A percentile compares a stretch with the other conserved stretches of the same genome.
Conservation (phyloP, 768 basidiomycete genomes). For the Panellus pusillus region DNA sequence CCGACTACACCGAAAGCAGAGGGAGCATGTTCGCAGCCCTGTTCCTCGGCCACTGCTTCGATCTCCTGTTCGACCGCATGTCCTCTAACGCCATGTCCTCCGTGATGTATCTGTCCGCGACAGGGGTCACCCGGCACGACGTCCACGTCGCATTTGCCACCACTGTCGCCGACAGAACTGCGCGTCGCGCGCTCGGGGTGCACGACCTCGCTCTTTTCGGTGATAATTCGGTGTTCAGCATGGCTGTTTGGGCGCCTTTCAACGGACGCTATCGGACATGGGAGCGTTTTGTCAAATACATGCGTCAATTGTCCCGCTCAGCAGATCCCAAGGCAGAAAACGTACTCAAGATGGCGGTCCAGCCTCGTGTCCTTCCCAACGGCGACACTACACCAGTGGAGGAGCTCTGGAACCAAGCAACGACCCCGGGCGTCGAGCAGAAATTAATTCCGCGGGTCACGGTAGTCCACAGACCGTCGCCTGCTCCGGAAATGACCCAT, state of each 20-base stretch:
- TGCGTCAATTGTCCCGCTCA: slow-evolving; percentile 3
- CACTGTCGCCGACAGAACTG: background rate
- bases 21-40: background rate
- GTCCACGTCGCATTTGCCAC: slow-evolving; percentile 6
- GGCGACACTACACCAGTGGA: no score
- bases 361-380: background rate
- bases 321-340: background rate
- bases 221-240: background rate
- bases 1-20: background rate
- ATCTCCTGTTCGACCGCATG: slow-evolving; percentile 3
- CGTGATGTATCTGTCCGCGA: slow-evolving; percentile 1
- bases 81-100: slow-evolving; percentile 6
- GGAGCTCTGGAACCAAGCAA: no score
- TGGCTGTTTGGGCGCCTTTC: slow-evolving; percentile 3
- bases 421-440: no score
- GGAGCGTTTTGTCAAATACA: slow-evolving; percentile 12
- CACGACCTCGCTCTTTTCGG: background rate
- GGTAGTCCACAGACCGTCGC: background rate
- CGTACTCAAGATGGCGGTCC: background rate
- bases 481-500: background rate
- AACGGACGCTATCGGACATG: slow-evolving; percentile 4
- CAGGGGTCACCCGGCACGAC: background rate
- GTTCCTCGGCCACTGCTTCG: background rate
- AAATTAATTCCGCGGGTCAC: background rate
- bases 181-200: background rate